Percentiles rank a stretch among this genome's conserved stretches.
These are phyloP conservation scores for Colletotrichum sp. DNA, from an alignment of 2,329 filamentous ascomycete species.

Conservation along the genomic window DNA sequence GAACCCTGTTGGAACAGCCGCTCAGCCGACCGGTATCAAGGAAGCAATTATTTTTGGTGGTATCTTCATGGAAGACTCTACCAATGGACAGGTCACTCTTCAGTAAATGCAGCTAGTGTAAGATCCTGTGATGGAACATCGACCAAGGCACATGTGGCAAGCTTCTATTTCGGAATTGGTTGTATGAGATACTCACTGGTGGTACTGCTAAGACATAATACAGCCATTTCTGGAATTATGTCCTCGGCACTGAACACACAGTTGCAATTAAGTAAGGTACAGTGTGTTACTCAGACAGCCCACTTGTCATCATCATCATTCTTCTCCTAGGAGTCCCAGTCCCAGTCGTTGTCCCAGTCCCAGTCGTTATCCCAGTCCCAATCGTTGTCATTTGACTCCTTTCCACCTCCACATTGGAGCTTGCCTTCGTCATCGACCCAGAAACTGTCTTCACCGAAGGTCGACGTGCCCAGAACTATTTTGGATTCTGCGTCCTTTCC, in stretches of 20 bases:
- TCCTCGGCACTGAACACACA: not conserved
- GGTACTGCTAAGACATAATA: not conserved
- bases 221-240: not conserved
- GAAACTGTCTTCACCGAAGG: not conserved
- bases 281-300: not conserved
- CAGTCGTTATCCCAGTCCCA: no score
- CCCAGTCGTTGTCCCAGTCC: no score
- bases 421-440: not conserved
- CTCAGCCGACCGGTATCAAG: conserved; percentile 32
- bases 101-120: not conserved
- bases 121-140: not conserved
- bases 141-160: not conserved
- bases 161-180: not conserved
- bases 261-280: not conserved
- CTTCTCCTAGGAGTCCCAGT: not conserved
- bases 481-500: not conserved
- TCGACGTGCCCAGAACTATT: not conserved
- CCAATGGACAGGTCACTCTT: conserved; percentile 17
- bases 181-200: not conserved
- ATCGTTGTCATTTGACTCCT: no score
- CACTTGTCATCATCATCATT: not conserved
- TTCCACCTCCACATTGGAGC: not conserved
- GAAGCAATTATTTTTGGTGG: conserved; percentile 38
- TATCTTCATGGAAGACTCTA: conserved; percentile 36
- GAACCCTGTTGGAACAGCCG: conserved; percentile 36